phyloP scores from a whole-genome alignment of 2,329 filamentous ascomycete genomes.

The Knoxdaviesia proteae region DNA sequence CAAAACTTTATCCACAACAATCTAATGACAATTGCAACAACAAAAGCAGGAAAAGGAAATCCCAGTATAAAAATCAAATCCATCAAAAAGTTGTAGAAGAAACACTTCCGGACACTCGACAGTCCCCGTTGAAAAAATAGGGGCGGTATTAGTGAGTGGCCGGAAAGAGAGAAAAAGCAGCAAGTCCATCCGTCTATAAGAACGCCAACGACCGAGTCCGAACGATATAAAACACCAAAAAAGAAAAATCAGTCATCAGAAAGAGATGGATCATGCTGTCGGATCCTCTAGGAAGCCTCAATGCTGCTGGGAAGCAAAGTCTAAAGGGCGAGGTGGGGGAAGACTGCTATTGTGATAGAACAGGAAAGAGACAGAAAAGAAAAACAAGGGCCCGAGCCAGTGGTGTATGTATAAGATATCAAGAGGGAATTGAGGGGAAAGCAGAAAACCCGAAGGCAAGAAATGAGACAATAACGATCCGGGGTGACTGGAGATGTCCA shows the following conservation, averaged over 20 bases:
- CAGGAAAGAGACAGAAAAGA: background rate
- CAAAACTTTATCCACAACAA: background rate
- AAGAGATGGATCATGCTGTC: background rate
- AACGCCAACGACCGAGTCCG: conserved; percentile 9
- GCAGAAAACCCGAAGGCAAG: background rate
- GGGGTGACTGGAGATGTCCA: conserved; percentile 1
- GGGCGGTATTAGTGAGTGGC: too few species aligned
- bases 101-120: too few species aligned
- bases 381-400: background rate
- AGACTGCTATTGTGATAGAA: background rate
- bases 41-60: conserved; percentile 1
- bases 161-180: background rate
- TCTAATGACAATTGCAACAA: conserved; percentile 1
- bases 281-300: conserved; percentile 1
- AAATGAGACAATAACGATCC: background rate
- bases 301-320: background rate
- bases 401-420: background rate
- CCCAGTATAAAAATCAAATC: background rate
- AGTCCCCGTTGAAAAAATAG: too few species aligned
- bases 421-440: background rate
- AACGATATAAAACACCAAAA: conserved; percentile 3
- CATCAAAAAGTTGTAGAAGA: too few species aligned
- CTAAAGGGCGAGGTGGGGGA: background rate
- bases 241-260: background rate
- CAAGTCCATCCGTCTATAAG: conserved; percentile 5